phyloP scores from a whole-genome alignment of 2,329 filamentous ascomycete genomes.

The Nannizzia gypsea region DNA sequence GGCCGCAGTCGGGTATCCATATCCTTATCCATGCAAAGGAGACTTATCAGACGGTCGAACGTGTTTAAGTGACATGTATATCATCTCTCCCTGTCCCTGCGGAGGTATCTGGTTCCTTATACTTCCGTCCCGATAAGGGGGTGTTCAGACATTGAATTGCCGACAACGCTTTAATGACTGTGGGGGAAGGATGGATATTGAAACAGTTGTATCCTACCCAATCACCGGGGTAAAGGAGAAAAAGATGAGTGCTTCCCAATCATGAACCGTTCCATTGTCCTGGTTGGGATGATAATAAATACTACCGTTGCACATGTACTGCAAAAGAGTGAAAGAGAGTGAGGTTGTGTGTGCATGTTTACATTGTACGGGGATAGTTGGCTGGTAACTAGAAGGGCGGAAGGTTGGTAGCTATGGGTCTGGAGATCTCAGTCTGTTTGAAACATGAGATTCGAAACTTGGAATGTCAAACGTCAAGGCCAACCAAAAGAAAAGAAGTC shows the following conservation, averaged over 20 bases:
- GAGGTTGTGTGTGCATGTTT: not conserved
- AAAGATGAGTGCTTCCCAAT: not conserved
- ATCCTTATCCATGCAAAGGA: not conserved
- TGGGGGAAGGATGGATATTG: not conserved
- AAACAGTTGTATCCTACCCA: not conserved
- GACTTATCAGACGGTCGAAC: not conserved
- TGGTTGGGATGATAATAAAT: slow-evolving; percentile 3
- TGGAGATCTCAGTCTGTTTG: not conserved
- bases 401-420: not conserved
- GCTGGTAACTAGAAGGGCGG: not conserved
- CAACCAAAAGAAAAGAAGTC: not conserved
- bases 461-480: not conserved
- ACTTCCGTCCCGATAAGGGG: not conserved
- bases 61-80: not conserved
- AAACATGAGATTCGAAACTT: not conserved
- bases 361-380: not conserved
- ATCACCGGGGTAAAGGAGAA: not conserved
- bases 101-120: not conserved
- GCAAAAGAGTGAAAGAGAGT: not conserved
- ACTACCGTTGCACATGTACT: not conserved
- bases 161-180: not conserved
- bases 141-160: not conserved
- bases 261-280: slow-evolving; percentile 1
- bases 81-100: slow-evolving; percentile 1
- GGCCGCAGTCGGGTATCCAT: not conserved